Evolutionary conservation across 2,329 filamentous ascomycete genomes (phyloP).

Genomic region (Monosporascus sp.): DNA sequence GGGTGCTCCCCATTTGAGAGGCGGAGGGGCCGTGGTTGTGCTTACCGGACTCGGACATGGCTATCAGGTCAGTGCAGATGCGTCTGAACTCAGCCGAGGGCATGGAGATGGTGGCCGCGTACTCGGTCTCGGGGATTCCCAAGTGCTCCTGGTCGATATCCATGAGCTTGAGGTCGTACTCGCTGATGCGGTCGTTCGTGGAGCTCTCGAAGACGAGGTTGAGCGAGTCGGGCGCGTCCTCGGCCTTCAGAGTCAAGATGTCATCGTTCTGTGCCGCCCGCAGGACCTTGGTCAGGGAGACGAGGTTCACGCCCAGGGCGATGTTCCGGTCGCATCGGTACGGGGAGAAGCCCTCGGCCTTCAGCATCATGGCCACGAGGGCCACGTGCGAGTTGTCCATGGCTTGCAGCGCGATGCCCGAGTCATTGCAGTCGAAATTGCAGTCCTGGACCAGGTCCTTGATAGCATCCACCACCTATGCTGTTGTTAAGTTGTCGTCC

Average conservation of each 20-base stretch:
- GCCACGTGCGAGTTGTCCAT: slow-evolving; percentile 99
- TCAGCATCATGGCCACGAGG: slow-evolving; percentile 97
- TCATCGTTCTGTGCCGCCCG: slow-evolving; percentile 92
- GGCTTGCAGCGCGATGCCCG: slow-evolving; percentile 92
- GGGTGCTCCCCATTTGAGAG: background rate
- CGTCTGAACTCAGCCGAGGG: slow-evolving; percentile 86
- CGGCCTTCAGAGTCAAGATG: slow-evolving; percentile 90
- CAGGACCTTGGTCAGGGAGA: slow-evolving; percentile 94
- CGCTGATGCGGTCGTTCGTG: slow-evolving; percentile 84
- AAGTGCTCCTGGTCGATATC: slow-evolving; percentile 99
- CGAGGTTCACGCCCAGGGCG: slow-evolving; percentile 93
- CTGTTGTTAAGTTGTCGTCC: slow-evolving; percentile 13
- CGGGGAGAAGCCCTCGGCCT: slow-evolving; percentile 87
- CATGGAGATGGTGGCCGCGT: slow-evolving; percentile 86
- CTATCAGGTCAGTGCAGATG: slow-evolving; percentile 87
- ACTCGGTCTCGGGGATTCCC: slow-evolving; percentile 98
- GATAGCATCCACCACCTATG: slow-evolving; percentile 93
- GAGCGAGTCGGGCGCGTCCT: slow-evolving; percentile 91
- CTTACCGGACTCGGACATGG: slow-evolving; percentile 92
- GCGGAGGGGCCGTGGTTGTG: slow-evolving; percentile 5
- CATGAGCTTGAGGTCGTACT: slow-evolving; percentile 99
- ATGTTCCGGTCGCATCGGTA: slow-evolving; percentile 99
- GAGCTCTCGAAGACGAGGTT: slow-evolving; percentile 93
- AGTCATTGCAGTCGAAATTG: slow-evolving; percentile 99
- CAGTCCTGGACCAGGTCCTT: slow-evolving; percentile 99